A percentile compares a stretch with the other conserved stretches of the same genome.
Conservation (phyloP, 2,329 filamentous ascomycete genomes). For the Orbilia javanica region DNA sequence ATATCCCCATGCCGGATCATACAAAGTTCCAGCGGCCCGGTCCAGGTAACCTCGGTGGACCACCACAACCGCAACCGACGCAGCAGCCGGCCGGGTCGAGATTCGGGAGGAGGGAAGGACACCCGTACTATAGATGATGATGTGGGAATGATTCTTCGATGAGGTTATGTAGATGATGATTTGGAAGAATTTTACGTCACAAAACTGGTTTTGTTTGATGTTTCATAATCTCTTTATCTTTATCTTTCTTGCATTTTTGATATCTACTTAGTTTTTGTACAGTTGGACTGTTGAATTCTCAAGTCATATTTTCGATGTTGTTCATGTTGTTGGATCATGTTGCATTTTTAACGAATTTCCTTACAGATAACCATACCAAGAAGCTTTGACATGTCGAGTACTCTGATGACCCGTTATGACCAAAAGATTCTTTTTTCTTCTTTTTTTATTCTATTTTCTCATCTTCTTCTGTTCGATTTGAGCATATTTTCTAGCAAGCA, state of each 20-base stretch:
- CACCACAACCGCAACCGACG: constrained; percentile 17
- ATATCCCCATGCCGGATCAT: constrained; percentile 38
- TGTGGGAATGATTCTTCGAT: neutral
- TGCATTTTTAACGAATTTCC: constrained; percentile 42
- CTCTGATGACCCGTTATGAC: constrained; percentile 12
- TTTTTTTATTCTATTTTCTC: neutral
- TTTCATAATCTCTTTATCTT: neutral
- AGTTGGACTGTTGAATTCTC: neutral
- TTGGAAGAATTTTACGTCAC: neutral
- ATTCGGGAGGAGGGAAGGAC: constrained; percentile 24
- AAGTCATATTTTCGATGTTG: neutral
- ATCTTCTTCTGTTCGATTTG: neutral
- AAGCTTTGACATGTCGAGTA: neutral
- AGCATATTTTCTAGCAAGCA: neutral
- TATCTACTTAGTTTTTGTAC: neutral
- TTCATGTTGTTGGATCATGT: neutral
- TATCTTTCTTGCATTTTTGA: neutral
- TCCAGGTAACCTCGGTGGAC: constrained; percentile 28
- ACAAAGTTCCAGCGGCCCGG: constrained; percentile 30
- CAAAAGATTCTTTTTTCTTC: neutral
- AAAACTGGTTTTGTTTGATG: neutral
- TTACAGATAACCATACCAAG: constrained; percentile 11
- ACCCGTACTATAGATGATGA: constrained; percentile 34
- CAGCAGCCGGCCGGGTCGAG: constrained; percentile 11
- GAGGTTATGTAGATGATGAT: neutral